Conservation (phyloP, 2,329 filamentous ascomycete species). For the Botrytis galanthina region DNA sequence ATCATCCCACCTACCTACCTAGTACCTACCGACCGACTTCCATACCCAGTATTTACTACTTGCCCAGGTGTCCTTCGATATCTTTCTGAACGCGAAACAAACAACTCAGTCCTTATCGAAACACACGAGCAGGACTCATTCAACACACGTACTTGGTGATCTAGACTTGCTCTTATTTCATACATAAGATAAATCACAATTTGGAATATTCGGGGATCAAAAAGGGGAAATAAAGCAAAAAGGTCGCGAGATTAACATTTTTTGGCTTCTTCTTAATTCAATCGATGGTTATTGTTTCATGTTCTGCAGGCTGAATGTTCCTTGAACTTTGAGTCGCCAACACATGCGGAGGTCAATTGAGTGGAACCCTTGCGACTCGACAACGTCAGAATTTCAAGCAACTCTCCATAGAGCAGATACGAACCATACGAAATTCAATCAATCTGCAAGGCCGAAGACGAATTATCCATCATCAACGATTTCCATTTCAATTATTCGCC, state of each 20-base stretch:
- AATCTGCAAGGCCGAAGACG: conserved; percentile 8
- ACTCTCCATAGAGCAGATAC: conserved; percentile 20
- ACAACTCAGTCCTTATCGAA: conserved; percentile 1
- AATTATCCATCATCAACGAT: conserved; percentile 15
- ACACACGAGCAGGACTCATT: conserved; percentile 14
- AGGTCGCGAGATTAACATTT: conserved; percentile 8
- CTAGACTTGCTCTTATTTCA: conserved; percentile 11
- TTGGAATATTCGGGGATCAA: conserved; percentile 1
- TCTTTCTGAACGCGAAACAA: not conserved
- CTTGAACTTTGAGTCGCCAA: conserved; percentile 36
- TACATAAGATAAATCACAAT: not conserved
- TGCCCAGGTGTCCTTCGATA: conserved; percentile 1
- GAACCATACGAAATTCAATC: conserved; percentile 19
- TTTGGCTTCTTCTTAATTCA: conserved; percentile 27
- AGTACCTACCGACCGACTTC: not conserved
- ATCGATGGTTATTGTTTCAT: conserved; percentile 35
- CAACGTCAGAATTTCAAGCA: conserved; percentile 28
- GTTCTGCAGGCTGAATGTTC: conserved; percentile 34
- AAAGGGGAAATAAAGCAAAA: not conserved
- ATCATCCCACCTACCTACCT: not conserved
- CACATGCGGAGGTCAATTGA: conserved; percentile 35
- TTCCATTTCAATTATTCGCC: conserved; percentile 23
- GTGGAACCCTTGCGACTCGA: conserved; percentile 34
- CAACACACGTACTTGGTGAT: conserved; percentile 1
- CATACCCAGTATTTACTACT: not conserved